Evolutionary conservation across 192 early-diverging fungal genomes (phyloP).

Genomic region (Linnemannia elongata): DNA sequence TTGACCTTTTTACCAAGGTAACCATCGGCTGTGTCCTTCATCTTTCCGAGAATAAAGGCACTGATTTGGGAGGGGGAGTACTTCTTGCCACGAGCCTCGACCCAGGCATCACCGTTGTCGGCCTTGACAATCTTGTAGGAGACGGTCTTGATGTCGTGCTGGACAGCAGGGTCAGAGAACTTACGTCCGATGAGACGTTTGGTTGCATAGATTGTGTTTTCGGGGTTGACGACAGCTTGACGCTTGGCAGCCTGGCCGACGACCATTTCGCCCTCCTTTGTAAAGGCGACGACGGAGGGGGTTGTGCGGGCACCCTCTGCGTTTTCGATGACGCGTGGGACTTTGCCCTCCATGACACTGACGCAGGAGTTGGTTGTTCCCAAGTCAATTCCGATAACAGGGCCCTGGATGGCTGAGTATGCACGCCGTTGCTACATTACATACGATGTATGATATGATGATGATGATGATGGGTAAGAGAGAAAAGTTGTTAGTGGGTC

Average conservation of each 20-base stretch:
- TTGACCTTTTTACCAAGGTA: conserved; percentile 85
- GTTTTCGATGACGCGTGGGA: conserved; percentile 97
- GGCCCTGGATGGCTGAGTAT: conserved; percentile 72
- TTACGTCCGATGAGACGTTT: conserved; percentile 98
- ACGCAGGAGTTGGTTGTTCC: conserved; percentile 99
- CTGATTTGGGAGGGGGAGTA: conserved; percentile 98
- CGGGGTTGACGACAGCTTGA: conserved; percentile 98
- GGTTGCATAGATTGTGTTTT: conserved; percentile 98
- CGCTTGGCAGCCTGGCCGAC: conserved; percentile 98
- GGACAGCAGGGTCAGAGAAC: conserved; percentile 90
- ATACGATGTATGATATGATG: too few species aligned
- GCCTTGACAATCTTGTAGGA: conserved; percentile 97
- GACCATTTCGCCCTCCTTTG: conserved; percentile 95
- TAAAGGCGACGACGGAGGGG: conserved; percentile 96
- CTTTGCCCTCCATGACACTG: conserved; percentile 98
- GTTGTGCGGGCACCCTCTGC: conserved; percentile 96
- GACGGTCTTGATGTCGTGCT: conserved; percentile 90
- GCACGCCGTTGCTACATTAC: conserved; percentile 43
- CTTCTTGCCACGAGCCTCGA: conserved; percentile 93
- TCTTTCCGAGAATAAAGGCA: conserved; percentile 97
- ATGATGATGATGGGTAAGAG: neutral
- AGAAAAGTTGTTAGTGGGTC: neutral
- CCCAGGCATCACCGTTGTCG: conserved; percentile 98
- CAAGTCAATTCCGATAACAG: conserved; percentile 98
- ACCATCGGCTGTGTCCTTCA: conserved; percentile 97